Evolutionary conservation across 1,284 basidiomycete species (phyloP).

Genomic region (Fomitopsis betulina): DNA sequence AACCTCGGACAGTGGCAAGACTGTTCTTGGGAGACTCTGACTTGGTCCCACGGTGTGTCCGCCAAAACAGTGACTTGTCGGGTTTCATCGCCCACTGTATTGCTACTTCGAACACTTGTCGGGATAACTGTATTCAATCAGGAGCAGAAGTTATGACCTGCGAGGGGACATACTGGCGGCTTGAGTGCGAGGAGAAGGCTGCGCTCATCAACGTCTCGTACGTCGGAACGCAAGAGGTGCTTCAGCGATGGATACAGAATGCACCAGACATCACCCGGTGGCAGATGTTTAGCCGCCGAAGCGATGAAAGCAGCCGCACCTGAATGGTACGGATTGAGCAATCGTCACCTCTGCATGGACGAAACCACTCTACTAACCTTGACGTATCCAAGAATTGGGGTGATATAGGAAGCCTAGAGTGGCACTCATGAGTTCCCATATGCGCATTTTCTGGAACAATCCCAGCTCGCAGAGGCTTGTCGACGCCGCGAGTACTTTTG

Average conservation of each 20-base stretch:
- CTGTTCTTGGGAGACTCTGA: slow-evolving; percentile 66
- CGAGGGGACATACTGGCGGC: slow-evolving; percentile 57
- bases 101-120: slow-evolving; percentile 82
- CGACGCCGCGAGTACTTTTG: slow-evolving; percentile 81
- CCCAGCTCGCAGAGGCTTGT: slow-evolving; percentile 85
- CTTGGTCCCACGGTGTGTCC: slow-evolving; percentile 47
- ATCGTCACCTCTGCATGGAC: neutral
- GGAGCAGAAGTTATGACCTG: neutral
- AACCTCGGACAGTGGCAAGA: slow-evolving; percentile 54
- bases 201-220: slow-evolving; percentile 73
- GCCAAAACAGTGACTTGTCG: slow-evolving; percentile 77
- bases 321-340: slow-evolving; percentile 25
- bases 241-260: slow-evolving; percentile 90
- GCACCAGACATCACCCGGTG: slow-evolving; percentile 90
- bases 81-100: slow-evolving; percentile 85
- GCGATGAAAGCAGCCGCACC: slow-evolving; percentile 86
- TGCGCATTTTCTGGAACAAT: slow-evolving; percentile 85
- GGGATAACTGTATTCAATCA: slow-evolving; percentile 50
- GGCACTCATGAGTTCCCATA: slow-evolving; percentile 90
- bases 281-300: slow-evolving; percentile 75
- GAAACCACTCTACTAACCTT: slow-evolving; percentile 47
- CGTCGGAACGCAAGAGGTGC: slow-evolving; percentile 82
- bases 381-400: slow-evolving; percentile 94
- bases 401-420: slow-evolving; percentile 91
- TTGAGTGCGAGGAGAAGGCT: slow-evolving; percentile 74